A percentile compares a stretch with the other conserved stretches of the same genome.
Evolutionary conservation across 1,284 basidiomycete species (phyloP).

Genomic region (Cutaneotrichosporon sp.): DNA sequence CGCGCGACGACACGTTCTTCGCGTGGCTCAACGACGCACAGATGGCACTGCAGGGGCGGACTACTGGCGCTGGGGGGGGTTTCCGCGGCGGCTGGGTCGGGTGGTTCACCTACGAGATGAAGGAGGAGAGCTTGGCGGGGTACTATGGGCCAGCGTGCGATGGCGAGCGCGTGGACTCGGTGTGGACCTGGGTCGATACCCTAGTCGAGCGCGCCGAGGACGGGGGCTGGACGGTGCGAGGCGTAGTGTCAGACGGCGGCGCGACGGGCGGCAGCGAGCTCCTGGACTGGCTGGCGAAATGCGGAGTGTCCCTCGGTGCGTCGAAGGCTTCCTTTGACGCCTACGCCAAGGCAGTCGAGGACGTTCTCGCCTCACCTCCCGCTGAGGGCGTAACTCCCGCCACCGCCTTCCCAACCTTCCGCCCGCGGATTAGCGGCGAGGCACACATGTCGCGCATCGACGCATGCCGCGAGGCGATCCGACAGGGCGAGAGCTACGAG

Average conservation of each 20-base stretch:
- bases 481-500: constrained; percentile 91
- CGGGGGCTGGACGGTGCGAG: constrained; percentile 54
- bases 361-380: constrained; percentile 14
- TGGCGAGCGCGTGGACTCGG: constrained; percentile 37
- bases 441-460: constrained; percentile 73
- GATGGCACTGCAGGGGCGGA: constrained; percentile 18
- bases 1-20: constrained; percentile 45
- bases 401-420: constrained; percentile 37
- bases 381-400: constrained; percentile 12
- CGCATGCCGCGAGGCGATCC: constrained; percentile 72
- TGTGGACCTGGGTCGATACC: constrained; percentile 53
- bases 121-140: constrained; percentile 55
- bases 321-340: constrained; percentile 27
- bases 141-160: constrained; percentile 25
- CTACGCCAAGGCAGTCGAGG: constrained; percentile 17
- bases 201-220: constrained; percentile 52
- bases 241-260: constrained; percentile 39
- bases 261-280: constrained; percentile 18
- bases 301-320: constrained; percentile 39
- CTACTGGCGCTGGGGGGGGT: constrained; percentile 23
- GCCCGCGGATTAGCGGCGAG: constrained; percentile 44
- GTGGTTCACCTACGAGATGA: constrained; percentile 61
- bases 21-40: constrained; percentile 46
- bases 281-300: constrained; percentile 37
- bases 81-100: constrained; percentile 59